Base-by-base conservation (phyloP, 805 yeast genomes). In the Saccharomycopsis malanga region DNA sequence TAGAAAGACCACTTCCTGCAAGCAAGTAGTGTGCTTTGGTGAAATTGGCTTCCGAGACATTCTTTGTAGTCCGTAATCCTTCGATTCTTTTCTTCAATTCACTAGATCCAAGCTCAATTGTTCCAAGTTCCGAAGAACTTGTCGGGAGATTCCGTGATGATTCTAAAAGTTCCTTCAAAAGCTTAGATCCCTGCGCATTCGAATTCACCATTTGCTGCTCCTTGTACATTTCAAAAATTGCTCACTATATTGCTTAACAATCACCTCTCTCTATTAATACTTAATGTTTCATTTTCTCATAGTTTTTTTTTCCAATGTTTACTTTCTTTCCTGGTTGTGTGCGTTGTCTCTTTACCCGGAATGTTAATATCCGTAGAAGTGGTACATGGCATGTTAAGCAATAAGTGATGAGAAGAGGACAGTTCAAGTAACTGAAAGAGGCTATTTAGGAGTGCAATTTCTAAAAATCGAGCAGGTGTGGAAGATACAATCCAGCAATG, bases 1-100 rank as follows among this genome's bases (percentile, higher is more conserved):
- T 81, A 36, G 86, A 79, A 44, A 88, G 75, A 1, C 97, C 97
- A 58, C 91, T 83, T 1, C 89, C 85, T 4, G 96, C 96, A 38
- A 91, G 68, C 34, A 93, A 67, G 61, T 93, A 93, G 60, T 93
- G 98, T 1, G 86, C 93, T 57, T 79, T 81, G 2, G 87, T 81
- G 57, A 67, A 73, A 3, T 69, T 71, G 37, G 66, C 62, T 7
- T 57, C 55, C 38, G 68, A 67, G 12, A 69, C 72, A 17, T 59
- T 58, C 34, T 57, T 61, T n/a, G 61, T 61, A 48, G 70, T 73
- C 46, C 87, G 70, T 57, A 82, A 67, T 40, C 70, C 74, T 45
- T 69, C 70, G 0, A 91, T 81, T 52, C 82, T 76, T 56, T 79
- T 75, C 56, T 79, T 79, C 59, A 91, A 76, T 67, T 89, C 97